A percentile compares a stretch with the other conserved stretches of the same genome.
Conservation (phyloP, 306 rosid genomes). For the Acacia crassicarpa region DNA sequence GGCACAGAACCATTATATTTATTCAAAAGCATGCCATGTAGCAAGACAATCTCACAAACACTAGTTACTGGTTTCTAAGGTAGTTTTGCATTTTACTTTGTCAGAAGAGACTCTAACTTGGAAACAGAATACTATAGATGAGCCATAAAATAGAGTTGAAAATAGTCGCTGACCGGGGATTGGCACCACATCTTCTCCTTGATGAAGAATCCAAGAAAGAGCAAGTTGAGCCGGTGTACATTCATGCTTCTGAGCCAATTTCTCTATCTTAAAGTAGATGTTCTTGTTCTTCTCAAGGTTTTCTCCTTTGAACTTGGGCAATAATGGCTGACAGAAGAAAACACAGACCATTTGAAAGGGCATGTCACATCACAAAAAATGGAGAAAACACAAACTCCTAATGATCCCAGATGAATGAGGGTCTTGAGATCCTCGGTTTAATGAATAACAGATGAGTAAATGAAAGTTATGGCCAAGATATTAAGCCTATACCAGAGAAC, state of each 20-base stretch:
- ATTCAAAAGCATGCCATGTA: background rate
- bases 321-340: constrained; percentile 37
- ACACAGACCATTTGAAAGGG: background rate
- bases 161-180: constrained; percentile 60
- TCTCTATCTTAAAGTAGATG: constrained; percentile 41
- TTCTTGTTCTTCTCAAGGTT: constrained; percentile 63
- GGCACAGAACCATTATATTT: background rate
- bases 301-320: constrained; percentile 63
- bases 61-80: background rate
- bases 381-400: background rate
- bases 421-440: background rate
- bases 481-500: constrained; percentile 45
- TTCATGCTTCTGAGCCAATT: constrained; percentile 55
- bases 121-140: background rate
- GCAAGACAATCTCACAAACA: background rate
- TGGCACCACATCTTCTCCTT: constrained; percentile 66
- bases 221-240: constrained; percentile 64
- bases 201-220: constrained; percentile 71
- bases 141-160: background rate
- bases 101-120: background rate
- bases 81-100: background rate
- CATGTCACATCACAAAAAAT: background rate
- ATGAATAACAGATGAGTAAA: background rate
- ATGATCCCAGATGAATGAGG: background rate
- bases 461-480: background rate